Conservation (phyloP, 1,139 yeast genomes). For the Candida albicans region DNA sequence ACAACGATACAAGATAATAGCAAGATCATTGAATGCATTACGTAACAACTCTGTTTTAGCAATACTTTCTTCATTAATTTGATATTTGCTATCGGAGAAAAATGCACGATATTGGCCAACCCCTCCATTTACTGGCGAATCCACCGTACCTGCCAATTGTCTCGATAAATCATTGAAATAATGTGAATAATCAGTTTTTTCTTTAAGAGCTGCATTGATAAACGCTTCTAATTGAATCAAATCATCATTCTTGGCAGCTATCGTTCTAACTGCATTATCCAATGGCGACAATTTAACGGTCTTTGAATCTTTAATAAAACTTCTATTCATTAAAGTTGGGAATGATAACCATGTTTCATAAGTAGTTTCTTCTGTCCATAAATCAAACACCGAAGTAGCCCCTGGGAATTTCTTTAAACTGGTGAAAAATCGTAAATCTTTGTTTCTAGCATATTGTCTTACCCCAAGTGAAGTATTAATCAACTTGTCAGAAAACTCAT, state of each 20-base stretch:
- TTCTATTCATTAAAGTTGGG: constrained; percentile 87
- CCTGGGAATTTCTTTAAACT: constrained; percentile 75
- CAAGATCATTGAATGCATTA: constrained; percentile 68
- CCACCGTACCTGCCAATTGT: constrained; percentile 83
- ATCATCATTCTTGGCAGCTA: constrained; percentile 70
- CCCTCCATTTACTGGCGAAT: constrained; percentile 92
- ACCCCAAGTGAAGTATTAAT: constrained; percentile 58
- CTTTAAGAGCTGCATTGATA: constrained; percentile 57
- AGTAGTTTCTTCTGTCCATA: constrained; percentile 88
- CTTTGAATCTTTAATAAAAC: constrained; percentile 60
- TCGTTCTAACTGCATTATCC: constrained; percentile 74
- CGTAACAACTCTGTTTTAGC: constrained; percentile 52
- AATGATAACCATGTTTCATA: constrained; percentile 74
- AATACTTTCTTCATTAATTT: constrained; percentile 41
- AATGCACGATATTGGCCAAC: constrained; percentile 80
- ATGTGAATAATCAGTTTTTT: constrained; percentile 50
- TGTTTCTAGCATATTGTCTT: constrained; percentile 68
- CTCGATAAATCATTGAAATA: constrained; percentile 71
- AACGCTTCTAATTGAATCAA: constrained; percentile 66
- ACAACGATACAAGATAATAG: constrained; percentile 64
- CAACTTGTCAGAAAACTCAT: constrained; percentile 50
- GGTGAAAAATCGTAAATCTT: constrained; percentile 68
- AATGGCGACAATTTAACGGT: constrained; percentile 76
- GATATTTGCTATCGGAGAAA: constrained; percentile 46
- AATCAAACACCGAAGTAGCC: constrained; percentile 66